Conservation (phyloP, 495 filamentous ascomycete species). For the Cudoniella acicularis region DNA sequence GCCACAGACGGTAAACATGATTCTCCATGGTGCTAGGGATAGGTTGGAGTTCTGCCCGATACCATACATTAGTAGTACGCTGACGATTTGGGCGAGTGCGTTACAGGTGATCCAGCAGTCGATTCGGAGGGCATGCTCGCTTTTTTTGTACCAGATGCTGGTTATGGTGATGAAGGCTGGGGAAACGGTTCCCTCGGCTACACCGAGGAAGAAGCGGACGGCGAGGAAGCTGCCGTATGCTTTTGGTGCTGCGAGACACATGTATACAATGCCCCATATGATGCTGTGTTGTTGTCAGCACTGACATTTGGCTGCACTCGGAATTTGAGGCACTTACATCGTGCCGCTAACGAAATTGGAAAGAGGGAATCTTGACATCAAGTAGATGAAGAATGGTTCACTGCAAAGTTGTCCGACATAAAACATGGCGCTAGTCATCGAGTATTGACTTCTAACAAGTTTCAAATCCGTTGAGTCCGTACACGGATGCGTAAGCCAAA, state of each 20-base stretch:
- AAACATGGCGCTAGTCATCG: too few species aligned
- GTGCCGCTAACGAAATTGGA: too few species aligned
- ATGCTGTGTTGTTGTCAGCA: too few species aligned
- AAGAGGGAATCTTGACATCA: too few species aligned
- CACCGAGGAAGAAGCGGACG: constrained; percentile 2
- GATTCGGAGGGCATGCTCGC: background rate
- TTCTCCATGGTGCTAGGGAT: background rate
- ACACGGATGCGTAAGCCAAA: too few species aligned
- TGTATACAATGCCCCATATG: constrained; percentile 3
- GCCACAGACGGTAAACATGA: background rate
- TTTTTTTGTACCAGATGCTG: constrained; percentile 1
- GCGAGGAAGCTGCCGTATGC: constrained; percentile 28
- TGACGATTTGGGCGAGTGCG: background rate
- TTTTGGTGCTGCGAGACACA: background rate
- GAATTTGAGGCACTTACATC: too few species aligned
- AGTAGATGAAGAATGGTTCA: too few species aligned
- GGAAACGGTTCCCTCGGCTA: background rate
- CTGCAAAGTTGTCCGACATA: too few species aligned
- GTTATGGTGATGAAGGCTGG: constrained; percentile 16
- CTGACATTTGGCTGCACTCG: too few species aligned
- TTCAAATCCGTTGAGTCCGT: too few species aligned
- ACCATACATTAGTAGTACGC: background rate
- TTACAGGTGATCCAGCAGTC: background rate
- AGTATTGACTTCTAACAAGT: too few species aligned
- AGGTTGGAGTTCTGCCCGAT: background rate